Evolutionary conservation across 176 grass and related monocot genomes (phyloP).

Genomic region (Lolium rigidum): DNA sequence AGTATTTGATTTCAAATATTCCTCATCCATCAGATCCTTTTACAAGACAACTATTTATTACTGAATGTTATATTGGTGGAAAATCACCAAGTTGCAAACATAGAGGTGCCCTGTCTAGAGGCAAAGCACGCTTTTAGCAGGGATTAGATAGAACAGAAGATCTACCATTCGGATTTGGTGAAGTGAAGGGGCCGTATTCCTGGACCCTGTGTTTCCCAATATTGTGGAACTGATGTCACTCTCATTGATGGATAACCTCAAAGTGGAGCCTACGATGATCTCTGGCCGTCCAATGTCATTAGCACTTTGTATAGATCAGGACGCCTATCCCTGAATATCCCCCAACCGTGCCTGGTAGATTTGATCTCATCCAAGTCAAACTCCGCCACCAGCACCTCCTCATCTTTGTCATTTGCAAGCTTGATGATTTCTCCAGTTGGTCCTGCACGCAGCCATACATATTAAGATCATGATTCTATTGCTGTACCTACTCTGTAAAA

Average conservation of each 20-base stretch:
- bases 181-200: not conserved
- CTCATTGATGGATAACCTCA: not conserved
- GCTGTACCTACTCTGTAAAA: not conserved
- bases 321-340: constrained; percentile 84
- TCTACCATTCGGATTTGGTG: constrained; percentile 1
- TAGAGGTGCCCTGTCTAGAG: not conserved
- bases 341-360: constrained; percentile 75
- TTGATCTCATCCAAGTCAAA: constrained; percentile 90
- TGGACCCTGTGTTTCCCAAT: constrained; percentile 30
- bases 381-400: constrained; percentile 73
- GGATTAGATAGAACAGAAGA: not conserved
- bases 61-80: not conserved
- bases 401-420: constrained; percentile 85
- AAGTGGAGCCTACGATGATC: constrained; percentile 21
- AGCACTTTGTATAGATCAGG: constrained; percentile 89
- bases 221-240: constrained; percentile 8
- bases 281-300: constrained; percentile 73
- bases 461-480: not conserved
- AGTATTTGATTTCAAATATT: not conserved
- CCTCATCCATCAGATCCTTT: not conserved
- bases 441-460: constrained; percentile 42
- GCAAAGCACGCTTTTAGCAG: not conserved
- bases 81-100: not conserved
- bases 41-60: constrained; percentile 24
- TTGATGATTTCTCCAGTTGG: constrained; percentile 86